These are phyloP conservation scores for Brassica hybrid DNA, from an alignment of 441 rosid genomes.

Conservation along the genomic window DNA sequence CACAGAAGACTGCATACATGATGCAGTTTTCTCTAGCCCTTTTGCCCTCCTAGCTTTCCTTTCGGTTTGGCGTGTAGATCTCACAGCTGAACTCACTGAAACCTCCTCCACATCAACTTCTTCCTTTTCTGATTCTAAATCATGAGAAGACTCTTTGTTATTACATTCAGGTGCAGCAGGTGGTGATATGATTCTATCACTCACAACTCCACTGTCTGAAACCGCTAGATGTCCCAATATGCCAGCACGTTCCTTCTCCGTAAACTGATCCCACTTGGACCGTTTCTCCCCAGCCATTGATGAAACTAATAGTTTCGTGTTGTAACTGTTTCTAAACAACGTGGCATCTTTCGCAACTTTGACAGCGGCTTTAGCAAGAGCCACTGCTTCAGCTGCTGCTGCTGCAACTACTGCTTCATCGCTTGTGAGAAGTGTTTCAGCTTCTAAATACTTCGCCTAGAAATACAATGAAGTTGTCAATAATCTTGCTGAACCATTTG, in stretches of 20 bases:
- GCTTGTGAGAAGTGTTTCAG: slow-evolving; percentile 70
- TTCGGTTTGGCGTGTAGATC: slow-evolving; percentile 77
- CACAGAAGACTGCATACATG: slow-evolving; percentile 54
- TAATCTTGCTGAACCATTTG: not conserved
- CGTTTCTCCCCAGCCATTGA: slow-evolving; percentile 40
- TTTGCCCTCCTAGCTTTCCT: slow-evolving; percentile 77
- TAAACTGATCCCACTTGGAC: slow-evolving; percentile 58
- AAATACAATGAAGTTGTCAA: slow-evolving; percentile 25
- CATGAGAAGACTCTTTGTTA: slow-evolving; percentile 50
- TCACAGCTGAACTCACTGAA: slow-evolving; percentile 64
- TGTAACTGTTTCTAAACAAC: slow-evolving; percentile 47
- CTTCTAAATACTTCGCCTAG: slow-evolving; percentile 60
- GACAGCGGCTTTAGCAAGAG: slow-evolving; percentile 91
- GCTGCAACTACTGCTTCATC: slow-evolving; percentile 88
- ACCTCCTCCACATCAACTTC: slow-evolving; percentile 65
- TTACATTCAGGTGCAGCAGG: slow-evolving; percentile 34
- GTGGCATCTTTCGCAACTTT: slow-evolving; percentile 86
- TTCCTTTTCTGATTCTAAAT: slow-evolving; percentile 62
- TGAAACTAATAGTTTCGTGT: slow-evolving; percentile 40
- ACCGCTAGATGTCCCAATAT: slow-evolving; percentile 54
- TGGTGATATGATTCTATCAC: slow-evolving; percentile 35
- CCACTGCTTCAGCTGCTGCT: slow-evolving; percentile 92
- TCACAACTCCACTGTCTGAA: slow-evolving; percentile 48
- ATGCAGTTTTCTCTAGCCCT: slow-evolving; percentile 69
- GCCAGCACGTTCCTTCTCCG: slow-evolving; percentile 64